Base-by-base conservation (phyloP, 2,329 filamentous ascomycete genomes). In the Fusarium pseudonygamai region DNA sequence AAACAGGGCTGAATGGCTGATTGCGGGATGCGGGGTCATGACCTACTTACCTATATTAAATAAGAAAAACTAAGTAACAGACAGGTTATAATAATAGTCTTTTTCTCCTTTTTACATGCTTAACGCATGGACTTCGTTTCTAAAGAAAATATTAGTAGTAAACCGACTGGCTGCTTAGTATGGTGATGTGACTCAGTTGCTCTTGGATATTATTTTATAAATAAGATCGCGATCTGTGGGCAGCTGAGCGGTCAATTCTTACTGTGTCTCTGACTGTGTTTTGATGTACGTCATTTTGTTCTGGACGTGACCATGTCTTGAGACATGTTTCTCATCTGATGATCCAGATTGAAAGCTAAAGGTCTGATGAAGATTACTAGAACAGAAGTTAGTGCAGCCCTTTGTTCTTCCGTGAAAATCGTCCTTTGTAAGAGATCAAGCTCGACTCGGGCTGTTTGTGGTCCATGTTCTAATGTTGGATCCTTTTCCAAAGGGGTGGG, bases 201-300 rank as follows among this genome's bases (percentile, higher is more conserved):
- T 46, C 39, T 16, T 30, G 42, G 20, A n/a, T 16, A 42, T n/a
- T 45, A 39, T 40, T 22, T 52, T 30, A 42, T 71, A 46, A 73
- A 61, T 45, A 59, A 43, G 52, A 73, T 73, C 60, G 65, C 60
- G 60, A 73, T 73, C 47, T 71, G 43, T 45, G 66, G 36, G 57
- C 70, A 73, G 70, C 46, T 73, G 70, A 73, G 60, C 57, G 26
- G 34, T 47, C 22, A 34, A 45, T 67, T 28, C 20, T 62, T 49
- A 37, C 20, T 62, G 40, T 53, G 61, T 58, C 60, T 71, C 67
- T 71, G 61, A 46, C 55, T 61, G 55, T 69, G 56, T 61, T 47
- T 60, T 60, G 36, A 43, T 46, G 26, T 61, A 69, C 50, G 69
- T 73, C 70, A 73, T 67, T 47, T 36, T 73, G 55, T 34, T 47